phyloP scores from a whole-genome alignment of 176 grass and related monocot genomes.

The maize (Zea mays) region Zm-B73-REFERENCE-NAM-5.0 NC_050102.1:141741001-141741500 shows the following conservation, averaged over 20 bases:
- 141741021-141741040: slow-evolving; percentile 87
- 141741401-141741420: slow-evolving; percentile 84
- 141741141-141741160: slow-evolving; percentile 74
- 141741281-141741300: slow-evolving; percentile 81
- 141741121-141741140: slow-evolving; percentile 76
- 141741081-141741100: slow-evolving; percentile 80
- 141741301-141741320: slow-evolving; percentile 72
- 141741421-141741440: slow-evolving; percentile 80
- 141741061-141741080: slow-evolving; percentile 78
- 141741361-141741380: slow-evolving; percentile 96
- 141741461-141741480: slow-evolving; percentile 99
- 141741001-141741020: slow-evolving; percentile 82
- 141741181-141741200: slow-evolving; percentile 83
- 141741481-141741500: slow-evolving; percentile 95
- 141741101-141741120: slow-evolving; percentile 89
- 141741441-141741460: slow-evolving; percentile 85
- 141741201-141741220: slow-evolving; percentile 69
- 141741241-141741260: slow-evolving; percentile 93
- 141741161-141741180: slow-evolving; percentile 86
- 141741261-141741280: slow-evolving; percentile 82
- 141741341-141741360: slow-evolving; percentile 90
- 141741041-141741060: slow-evolving; percentile 73
- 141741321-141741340: slow-evolving; percentile 82
- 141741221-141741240: slow-evolving; percentile 86
- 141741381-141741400: slow-evolving; percentile 78